Conservation (phyloP, 805 yeast species). For the Pichia manshurica region DNA sequence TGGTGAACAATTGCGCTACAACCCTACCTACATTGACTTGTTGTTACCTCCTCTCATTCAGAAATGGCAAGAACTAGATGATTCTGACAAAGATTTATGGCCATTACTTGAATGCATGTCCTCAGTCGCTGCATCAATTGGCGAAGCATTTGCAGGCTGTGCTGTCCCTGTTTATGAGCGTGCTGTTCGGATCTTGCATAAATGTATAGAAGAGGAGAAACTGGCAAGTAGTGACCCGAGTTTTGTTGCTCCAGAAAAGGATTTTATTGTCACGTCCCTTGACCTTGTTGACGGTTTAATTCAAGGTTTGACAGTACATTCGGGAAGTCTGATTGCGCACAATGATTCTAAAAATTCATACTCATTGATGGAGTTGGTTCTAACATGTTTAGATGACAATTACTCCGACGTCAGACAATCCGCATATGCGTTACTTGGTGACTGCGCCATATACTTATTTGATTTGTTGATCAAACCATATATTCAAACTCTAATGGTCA, state of each 20-base stretch:
- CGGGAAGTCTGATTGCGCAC: conserved; percentile 45
- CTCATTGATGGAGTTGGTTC: conserved; percentile 52
- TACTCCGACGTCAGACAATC: conserved; percentile 89
- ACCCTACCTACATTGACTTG: conserved; percentile 51
- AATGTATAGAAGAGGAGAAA: conserved; percentile 62
- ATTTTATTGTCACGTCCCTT: conserved; percentile 80
- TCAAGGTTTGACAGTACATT: conserved; percentile 73
- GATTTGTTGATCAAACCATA: conserved; percentile 42
- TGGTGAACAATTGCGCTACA: conserved; percentile 47
- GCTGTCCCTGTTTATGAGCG: conserved; percentile 83
- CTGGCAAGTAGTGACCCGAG: conserved; percentile 60
- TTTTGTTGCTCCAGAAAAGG: conserved; percentile 77
- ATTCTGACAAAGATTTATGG: conserved; percentile 83
- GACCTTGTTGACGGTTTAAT: conserved; percentile 90
- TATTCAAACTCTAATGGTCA: conserved; percentile 50
- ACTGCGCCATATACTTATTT: conserved; percentile 61
- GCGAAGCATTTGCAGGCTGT: conserved; percentile 80
- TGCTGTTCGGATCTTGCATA: conserved; percentile 61
- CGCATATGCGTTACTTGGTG: conserved; percentile 87
- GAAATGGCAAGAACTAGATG: conserved; percentile 73
- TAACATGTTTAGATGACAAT: conserved; percentile 68
- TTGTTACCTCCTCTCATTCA: conserved; percentile 76
- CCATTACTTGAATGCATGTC: conserved; percentile 91
- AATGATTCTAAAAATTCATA: conserved; percentile 20
- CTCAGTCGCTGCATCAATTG: conserved; percentile 80